Base-by-base conservation (phyloP, 163 green algal species). In the Scenedesmus sp. region DNA sequence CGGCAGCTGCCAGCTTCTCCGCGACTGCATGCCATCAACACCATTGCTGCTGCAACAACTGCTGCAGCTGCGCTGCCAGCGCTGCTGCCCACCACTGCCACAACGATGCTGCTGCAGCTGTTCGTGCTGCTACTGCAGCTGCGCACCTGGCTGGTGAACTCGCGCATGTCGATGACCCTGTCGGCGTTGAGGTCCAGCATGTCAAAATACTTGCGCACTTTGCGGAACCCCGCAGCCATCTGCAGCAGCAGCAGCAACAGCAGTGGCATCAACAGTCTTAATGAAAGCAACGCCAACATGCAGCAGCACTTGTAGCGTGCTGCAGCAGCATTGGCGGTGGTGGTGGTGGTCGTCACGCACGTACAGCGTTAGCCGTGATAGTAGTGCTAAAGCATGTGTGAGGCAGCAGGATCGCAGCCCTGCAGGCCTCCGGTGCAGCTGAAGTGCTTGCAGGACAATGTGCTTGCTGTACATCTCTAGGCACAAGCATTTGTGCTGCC, bases 181-280 rank as follows among this genome's bases (percentile, higher is more conserved):
- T 92, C 90, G 15, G 67, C 82, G 83, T 92, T 92, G 26, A 84
- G 46, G 90, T 92, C 90, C 70, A 92, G 57, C 82, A 82, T 89
- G 55, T 92, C 73, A 82, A 92, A 92, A 70, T 90, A 92, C 13
- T 87, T 82, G 67, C 90, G 67, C 26, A 67, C 62, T 52, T 88
- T 88, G 34, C 20, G 67, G 81, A 92, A 92, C 52, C 88, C 88
- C 13, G 62, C 88, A 52, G 88, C 88, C 88, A 92, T 88, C 77
- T 87, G 87, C 18, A 57, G 8, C 79, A 10, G 23, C 4, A 81
- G 34, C 52, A 60, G 55, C 10, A 82, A 26, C 16, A 55, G 73
- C 67, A 79, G 67, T 13, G 20, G 67, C 12, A 79, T 9, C 67
- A 79, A 13, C 67, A 79, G 34, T 46, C 34, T 46, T 46, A 46